phyloP scores from a whole-genome alignment of 805 yeast species.

The Barnettozyma wickerhamii region DNA sequence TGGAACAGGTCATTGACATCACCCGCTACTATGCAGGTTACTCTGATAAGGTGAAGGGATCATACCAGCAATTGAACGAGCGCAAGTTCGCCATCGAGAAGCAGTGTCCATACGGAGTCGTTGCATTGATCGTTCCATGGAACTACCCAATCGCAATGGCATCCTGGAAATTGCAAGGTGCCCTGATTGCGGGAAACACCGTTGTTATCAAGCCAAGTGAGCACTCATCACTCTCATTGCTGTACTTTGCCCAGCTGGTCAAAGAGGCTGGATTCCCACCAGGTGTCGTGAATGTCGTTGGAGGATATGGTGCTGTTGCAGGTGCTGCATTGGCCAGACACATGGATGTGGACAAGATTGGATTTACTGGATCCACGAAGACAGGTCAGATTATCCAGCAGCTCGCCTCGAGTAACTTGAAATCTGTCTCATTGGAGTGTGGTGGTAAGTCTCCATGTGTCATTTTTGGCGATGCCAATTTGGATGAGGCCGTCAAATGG shows the following conservation, averaged over 20 bases:
- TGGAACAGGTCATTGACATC: conserved; percentile 56
- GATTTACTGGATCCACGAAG: conserved; percentile 63
- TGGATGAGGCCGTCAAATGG: conserved; percentile 66
- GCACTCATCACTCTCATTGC: conserved; percentile 68
- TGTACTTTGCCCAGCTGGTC: conserved; percentile 55
- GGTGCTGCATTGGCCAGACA: conserved; percentile 67
- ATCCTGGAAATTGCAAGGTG: conserved; percentile 76
- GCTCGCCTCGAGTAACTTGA: conserved; percentile 56
- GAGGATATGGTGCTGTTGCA: conserved; percentile 67
- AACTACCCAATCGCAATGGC: conserved; percentile 80
- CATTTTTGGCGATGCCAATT: conserved; percentile 58
- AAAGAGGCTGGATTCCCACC: conserved; percentile 73
- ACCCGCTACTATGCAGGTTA: conserved; percentile 70
- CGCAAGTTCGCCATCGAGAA: conserved; percentile 61
- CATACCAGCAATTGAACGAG: conserved; percentile 60
- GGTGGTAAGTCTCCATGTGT: conserved; percentile 71
- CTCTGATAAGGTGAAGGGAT: conserved; percentile 66
- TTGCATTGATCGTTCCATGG: conserved; percentile 84
- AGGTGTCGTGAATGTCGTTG: conserved; percentile 70
- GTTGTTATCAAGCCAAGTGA: conserved; percentile 72
- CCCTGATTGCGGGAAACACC: conserved; percentile 72
- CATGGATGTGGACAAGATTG: conserved; percentile 51
- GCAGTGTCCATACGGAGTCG: conserved; percentile 74
- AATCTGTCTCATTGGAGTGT: conserved; percentile 64
- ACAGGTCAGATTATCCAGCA: conserved; percentile 65